These are phyloP conservation scores for Coriolopsis trogii DNA, from an alignment of 1,284 basidiomycete species.

Conservation along the genomic window DNA sequence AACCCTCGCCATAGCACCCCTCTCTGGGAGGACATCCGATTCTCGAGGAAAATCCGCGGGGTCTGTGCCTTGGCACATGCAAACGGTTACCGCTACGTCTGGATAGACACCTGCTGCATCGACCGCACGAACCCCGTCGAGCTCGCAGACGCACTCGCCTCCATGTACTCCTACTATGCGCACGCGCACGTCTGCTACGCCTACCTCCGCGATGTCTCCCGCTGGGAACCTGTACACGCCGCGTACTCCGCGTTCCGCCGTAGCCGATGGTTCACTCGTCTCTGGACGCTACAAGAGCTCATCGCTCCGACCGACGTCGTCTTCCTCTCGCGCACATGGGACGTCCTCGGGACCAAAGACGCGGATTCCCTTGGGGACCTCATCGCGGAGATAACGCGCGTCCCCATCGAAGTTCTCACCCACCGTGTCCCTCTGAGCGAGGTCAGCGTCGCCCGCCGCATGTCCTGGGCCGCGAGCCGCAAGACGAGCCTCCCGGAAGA, in stretches of 20 bases:
- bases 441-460: conserved; percentile 1
- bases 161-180: conserved; percentile 1
- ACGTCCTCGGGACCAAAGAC: conserved; percentile 5
- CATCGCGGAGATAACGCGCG: neutral
- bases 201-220: neutral
- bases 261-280: conserved; percentile 1
- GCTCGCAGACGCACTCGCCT: conserved; percentile 2
- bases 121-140: neutral
- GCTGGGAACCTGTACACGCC: neutral
- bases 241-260: neutral
- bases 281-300: conserved; percentile 8
- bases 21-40: neutral
- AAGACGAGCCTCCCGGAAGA: neutral
- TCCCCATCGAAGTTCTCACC: neutral
- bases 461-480: conserved; percentile 3
- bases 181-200: conserved; percentile 1
- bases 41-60: neutral
- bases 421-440: neutral
- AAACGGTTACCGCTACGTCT: neutral
- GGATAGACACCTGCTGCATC: conserved; percentile 9
- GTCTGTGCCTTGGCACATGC: neutral
- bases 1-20: neutral
- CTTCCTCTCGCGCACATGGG: conserved; percentile 1
- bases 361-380: neutral
- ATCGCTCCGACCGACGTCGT: conserved; percentile 1